Evolutionary conservation across 805 yeast species (phyloP), one percentile per base, ranked within the genome.

Genomic region (Ogataea ganodermae): DNA sequence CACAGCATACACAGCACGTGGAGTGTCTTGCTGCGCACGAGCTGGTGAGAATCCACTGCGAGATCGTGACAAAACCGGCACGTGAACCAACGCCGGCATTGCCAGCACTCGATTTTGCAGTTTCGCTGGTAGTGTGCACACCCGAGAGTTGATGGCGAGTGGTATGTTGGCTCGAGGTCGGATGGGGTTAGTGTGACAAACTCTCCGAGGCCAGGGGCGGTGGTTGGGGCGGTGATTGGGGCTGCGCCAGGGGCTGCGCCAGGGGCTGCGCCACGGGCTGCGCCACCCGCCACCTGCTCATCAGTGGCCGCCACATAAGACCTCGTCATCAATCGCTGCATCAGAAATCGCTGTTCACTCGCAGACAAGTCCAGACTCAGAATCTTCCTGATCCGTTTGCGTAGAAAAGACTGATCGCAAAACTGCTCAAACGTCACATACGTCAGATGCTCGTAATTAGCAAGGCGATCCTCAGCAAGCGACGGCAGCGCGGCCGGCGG

Each of bases 21-120:
- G 48, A 72, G 73, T 2, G 89, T 86, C 38, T 76, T 75, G 22
- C 72, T 70, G 38, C 96, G 73, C 53, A 65, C 67, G 59, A 88
- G 76, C 53, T 75, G 79, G 63, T 86, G 95, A 10, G 71, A 59
- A 1, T 61, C 49, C 18, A 75, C 73, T 21, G 64, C 76, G n/a
- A 69, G 74, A 59, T 86, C 96, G 66, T 91, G 97, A 62, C 97
- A 91, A 54, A 87, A 79, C 12, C 96, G 76, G 67, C 97, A 91
- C 1, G 88, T 68, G 55, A 72, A 85, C 92, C 96, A 91, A 60
- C 74, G 73, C 26, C 72, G 66, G 60, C 97, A 91, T 2, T 74
- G 74, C 10, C 85, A 75, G 61, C 97, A 91, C 59, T 88, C 94
- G 42, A 87, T 66, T 62, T 90, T 89, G 68, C 96, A 89, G 50